These are phyloP conservation scores for Magnolia sinica DNA, from an alignment of 164 flowering plant genomes.

Conservation along the genomic window DNA sequence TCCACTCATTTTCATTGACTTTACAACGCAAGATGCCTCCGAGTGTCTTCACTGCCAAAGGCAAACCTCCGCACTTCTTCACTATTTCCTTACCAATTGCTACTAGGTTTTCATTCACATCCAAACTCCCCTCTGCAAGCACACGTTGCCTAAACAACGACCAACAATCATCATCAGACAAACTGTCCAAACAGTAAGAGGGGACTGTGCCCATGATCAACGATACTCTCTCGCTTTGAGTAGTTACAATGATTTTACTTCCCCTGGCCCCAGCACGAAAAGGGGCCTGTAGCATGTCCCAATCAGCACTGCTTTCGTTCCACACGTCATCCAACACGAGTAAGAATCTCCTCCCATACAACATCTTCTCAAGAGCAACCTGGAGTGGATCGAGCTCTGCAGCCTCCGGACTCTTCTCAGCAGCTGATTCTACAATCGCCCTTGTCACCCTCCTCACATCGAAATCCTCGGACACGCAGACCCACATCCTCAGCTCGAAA, in stretches of 20 bases:
- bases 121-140: neutral
- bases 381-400: neutral
- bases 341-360: constrained; percentile 9
- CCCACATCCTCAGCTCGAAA: constrained; percentile 6
- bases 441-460: neutral
- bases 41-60: constrained; percentile 4
- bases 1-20: neutral
- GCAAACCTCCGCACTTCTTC: constrained; percentile 12
- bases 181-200: constrained; percentile 3
- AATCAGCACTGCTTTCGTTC: constrained; percentile 8
- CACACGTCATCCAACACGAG: constrained; percentile 22
- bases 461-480: constrained; percentile 5
- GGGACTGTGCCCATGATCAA: constrained; percentile 6
- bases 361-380: neutral
- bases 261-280: constrained; percentile 11
- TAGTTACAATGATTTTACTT: constrained; percentile 20
- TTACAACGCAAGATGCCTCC: neutral
- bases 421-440: neutral
- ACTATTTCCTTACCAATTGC: constrained; percentile 1
- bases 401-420: neutral
- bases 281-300: constrained; percentile 4
- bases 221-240: constrained; percentile 9
- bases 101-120: neutral
- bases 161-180: constrained; percentile 14
- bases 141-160: neutral